Evolutionary conservation across 768 basidiomycete genomes (phyloP).

Genomic region (Boletus pseudo-olivaceus): DNA sequence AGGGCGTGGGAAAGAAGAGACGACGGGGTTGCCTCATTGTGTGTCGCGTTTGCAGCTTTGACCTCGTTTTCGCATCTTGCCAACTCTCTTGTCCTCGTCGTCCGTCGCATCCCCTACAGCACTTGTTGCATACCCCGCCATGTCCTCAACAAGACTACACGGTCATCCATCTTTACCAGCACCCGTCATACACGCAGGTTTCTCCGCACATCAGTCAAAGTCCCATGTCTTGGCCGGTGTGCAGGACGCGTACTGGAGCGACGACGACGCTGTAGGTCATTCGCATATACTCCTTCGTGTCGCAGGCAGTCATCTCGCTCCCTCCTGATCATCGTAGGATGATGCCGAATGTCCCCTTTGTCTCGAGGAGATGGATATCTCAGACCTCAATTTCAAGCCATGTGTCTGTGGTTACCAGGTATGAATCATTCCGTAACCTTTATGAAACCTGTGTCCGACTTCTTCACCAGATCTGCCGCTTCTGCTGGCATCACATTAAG

Average conservation of each 20-base stretch:
- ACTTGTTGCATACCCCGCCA: constrained; percentile 18
- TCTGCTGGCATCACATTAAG: constrained; percentile 99
- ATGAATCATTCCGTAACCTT: constrained; percentile 13
- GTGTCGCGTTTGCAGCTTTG: constrained; percentile 24
- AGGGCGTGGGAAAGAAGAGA: constrained; percentile 21
- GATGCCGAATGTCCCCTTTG: constrained; percentile 98
- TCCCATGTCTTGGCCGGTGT: constrained; percentile 85
- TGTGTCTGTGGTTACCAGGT: constrained; percentile 99
- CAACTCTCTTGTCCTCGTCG: constrained; percentile 15
- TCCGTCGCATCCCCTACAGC: constrained; percentile 12
- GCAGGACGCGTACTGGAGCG: constrained; percentile 96
- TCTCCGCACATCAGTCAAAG: constrained; percentile 74
- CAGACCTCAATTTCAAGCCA: constrained; percentile 98
- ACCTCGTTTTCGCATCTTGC: constrained; percentile 16
- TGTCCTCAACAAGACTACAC: constrained; percentile 57
- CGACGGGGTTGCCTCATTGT: constrained; percentile 19
- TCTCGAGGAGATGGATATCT: constrained; percentile 98
- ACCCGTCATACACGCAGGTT: constrained; percentile 67
- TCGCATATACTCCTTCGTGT: constrained; percentile 1
- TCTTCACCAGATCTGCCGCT: constrained; percentile 84
- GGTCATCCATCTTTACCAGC: constrained; percentile 66
- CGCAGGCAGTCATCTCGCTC: constrained; percentile 13
- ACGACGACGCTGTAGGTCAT: constrained; percentile 73
- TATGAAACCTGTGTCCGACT: constrained; percentile 14
- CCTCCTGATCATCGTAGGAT: constrained; percentile 55